phyloP scores from a whole-genome alignment of 495 filamentous ascomycete species.

The Trichoderma orchidacearum region DNA sequence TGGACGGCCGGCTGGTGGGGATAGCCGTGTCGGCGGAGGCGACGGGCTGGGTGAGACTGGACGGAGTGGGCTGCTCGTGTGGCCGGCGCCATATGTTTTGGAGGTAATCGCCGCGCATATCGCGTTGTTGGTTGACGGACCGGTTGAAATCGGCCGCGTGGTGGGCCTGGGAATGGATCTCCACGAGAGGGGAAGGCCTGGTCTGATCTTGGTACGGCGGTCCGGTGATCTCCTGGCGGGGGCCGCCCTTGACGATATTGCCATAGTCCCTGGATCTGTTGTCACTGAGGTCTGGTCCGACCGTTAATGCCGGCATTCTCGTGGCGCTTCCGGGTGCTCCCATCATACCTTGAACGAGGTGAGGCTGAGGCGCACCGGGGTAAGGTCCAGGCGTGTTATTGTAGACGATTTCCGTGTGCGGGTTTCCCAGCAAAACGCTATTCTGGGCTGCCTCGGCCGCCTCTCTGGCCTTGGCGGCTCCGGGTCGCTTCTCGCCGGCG shows the following conservation, averaged over 20 bases:
- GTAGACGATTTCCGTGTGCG: constrained; percentile 70
- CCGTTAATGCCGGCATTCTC: constrained; percentile 75
- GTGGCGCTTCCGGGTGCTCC: constrained; percentile 47
- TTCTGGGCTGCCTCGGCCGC: constrained; percentile 48
- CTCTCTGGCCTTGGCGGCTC: constrained; percentile 77
- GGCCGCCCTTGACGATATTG: constrained; percentile 56
- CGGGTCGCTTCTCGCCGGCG: constrained; percentile 91
- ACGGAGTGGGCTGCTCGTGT: constrained; percentile 53
- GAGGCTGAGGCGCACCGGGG: constrained; percentile 43
- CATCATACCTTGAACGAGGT: constrained; percentile 57
- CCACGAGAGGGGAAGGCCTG: constrained; percentile 62
- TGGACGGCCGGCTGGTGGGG: constrained; percentile 32
- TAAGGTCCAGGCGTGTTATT: constrained; percentile 56
- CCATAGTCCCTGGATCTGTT: constrained; percentile 68
- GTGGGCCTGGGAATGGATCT: constrained; percentile 76
- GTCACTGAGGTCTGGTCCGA: constrained; percentile 63
- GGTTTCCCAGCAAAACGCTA: constrained; percentile 36
- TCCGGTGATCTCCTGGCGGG: constrained; percentile 80
- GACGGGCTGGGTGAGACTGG: constrained; percentile 24
- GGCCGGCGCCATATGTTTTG: constrained; percentile 65
- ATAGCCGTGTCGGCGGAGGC: constrained; percentile 24
- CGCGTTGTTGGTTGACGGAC: constrained; percentile 57
- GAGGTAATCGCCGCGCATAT: constrained; percentile 59
- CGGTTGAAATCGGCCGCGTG: constrained; percentile 89
- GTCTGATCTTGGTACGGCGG: constrained; percentile 80